Percentiles rank a stretch among this genome's conserved stretches.
phyloP scores from a whole-genome alignment of 2,329 filamentous ascomycete genomes.

The Anisogramma anomala region DNA sequence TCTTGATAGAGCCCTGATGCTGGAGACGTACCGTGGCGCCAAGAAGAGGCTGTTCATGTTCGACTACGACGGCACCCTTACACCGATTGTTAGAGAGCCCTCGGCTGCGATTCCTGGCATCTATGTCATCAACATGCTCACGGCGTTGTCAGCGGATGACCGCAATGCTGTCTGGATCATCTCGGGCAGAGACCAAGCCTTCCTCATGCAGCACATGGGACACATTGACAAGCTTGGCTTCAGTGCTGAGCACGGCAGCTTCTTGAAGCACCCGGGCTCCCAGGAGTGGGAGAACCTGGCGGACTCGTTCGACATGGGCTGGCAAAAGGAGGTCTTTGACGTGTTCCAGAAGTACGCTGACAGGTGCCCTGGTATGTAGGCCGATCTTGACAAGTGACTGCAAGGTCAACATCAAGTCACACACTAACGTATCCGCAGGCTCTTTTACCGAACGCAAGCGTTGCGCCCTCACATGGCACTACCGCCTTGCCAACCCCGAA shows the following conservation, averaged over 20 bases:
- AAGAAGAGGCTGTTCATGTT: constrained; percentile 90
- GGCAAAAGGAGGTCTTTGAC: constrained; percentile 76
- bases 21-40: constrained; percentile 62
- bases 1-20: constrained; percentile 61
- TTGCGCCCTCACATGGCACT: constrained; percentile 94
- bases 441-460: constrained; percentile 92
- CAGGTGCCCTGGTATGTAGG: constrained; percentile 62
- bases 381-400: not conserved
- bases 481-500: constrained; percentile 79
- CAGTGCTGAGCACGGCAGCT: constrained; percentile 93
- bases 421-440: constrained; percentile 35
- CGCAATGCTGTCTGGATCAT: constrained; percentile 96
- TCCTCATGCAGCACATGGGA: constrained; percentile 84
- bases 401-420: not conserved
- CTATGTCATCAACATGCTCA: constrained; percentile 67
- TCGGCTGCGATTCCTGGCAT: constrained; percentile 80
- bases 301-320: constrained; percentile 77
- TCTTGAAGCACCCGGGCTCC: constrained; percentile 69
- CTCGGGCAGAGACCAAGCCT: constrained; percentile 84
- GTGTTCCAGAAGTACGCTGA: constrained; percentile 85
- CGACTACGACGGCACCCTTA: constrained; percentile 95
- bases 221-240: constrained; percentile 83
- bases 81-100: constrained; percentile 87
- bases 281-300: constrained; percentile 82
- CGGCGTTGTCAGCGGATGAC: constrained; percentile 65